Evolutionary conservation across 257 asterid genomes (phyloP), one percentile per base, ranked within the genome.

Genomic region (Salvia splendens): DNA sequence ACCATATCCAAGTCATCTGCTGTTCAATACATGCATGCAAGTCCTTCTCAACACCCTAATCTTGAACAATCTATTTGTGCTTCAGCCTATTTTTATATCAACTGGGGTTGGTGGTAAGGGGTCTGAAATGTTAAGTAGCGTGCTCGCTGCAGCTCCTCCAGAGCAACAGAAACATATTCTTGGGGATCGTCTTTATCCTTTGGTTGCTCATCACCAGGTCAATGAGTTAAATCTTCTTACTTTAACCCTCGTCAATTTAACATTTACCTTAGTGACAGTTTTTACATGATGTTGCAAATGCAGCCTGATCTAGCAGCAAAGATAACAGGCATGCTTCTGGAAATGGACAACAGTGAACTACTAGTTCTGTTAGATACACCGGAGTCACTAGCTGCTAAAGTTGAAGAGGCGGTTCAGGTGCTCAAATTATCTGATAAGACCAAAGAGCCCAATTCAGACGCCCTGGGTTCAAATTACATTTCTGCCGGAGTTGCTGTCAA

Each of bases 301-400:
- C 84, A 92, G 96, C 90, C 95, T 76, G 91, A 84, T 47, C 78
- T 81, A 41, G 90, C 89, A 45, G 82, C 84, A 64, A 92, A 92
- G 83, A 83, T 92, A 69, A 92, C 95, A 9, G 95, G 98, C 52
- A 92, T 92, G 98, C 88, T 92, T 24, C 53, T 92, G 86, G 98
- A 92, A 86, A 92, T 92, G 96, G 95, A 92, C 77, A 92, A 87
- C 67, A 61, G 94, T 0, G 88, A 92, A 76, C 80, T 92, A 4
- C 79, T 92, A 6, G 73, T 83, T 9, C 53, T 92, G 20, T 50
- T 92, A 60, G 93, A 92, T 71, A 87, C 98, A 52, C 86, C 95
- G 0, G 95, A 87, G 60, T 77, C 90, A 4, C 82, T 89, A 43
- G 79, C 80, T 11, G 68, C 83, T 45, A 92, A 84, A 78, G 98